Base-by-base conservation (phyloP, 2,329 filamentous ascomycete species). In the Clarireedia hainanense region DNA sequence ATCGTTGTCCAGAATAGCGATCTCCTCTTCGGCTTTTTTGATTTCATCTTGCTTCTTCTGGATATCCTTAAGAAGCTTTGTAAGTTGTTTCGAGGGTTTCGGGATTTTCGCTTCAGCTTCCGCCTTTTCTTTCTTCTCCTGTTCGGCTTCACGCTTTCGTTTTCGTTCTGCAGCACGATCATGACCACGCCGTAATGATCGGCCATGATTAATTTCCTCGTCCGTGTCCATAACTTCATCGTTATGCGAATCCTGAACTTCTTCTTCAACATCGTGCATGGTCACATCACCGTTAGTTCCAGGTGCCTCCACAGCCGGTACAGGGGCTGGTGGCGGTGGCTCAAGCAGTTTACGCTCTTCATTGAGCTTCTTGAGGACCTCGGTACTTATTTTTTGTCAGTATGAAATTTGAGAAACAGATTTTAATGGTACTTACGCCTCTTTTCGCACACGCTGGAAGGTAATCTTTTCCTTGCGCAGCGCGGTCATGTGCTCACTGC, bases 401-500 rank as follows among this genome's bases (percentile, higher is more conserved):
- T 50, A 27, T 34, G 4, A 45, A 12, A 10, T 26, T n/a, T 12
- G 26, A 27, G 10, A 15, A 12, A 27, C 24, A 2, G 39, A 7
- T 3, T 10, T 10, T 6, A 4, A 12, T 40, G 51, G 23, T 24
- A 78, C 81, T 71, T 74, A 85, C 80, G 76, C 75, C 70, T 80
- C 77, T 63, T 85, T 85, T 61, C 88, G 84, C 63, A 88, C 83
- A 61, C 91, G 83, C 72, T 97, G 92, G 72, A 84, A 87, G 62
- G 95, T 89, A 59, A 96, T 96, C 74, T 96, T 96, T 69, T 95
- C 88, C 71, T 99, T 99, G 50, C 94, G 85, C 67, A 95, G 90
- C 54, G 85, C 83, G 1, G 94, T 99, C 91, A 97, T 96, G 53
- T 90, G 88, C 67, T 92, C 89, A 61, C 88, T 90, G 72, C 91